These are phyloP conservation scores for Diversispora eburnea DNA, from an alignment of 192 early-diverging fungal genomes.

Conservation along the genomic window DNA sequence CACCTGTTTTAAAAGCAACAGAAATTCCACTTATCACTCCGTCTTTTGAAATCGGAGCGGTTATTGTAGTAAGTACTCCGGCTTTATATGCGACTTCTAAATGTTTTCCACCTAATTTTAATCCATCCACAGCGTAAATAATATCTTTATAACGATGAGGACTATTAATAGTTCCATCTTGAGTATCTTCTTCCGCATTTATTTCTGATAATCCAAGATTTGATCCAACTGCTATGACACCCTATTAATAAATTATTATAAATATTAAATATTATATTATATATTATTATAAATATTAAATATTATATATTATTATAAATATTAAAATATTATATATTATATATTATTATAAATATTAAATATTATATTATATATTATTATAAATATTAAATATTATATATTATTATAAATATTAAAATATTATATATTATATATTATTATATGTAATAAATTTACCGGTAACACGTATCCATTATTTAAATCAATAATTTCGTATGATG, in stretches of 20 bases:
- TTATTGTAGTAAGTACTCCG: conserved; percentile 60
- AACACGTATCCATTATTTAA: conserved; percentile 56
- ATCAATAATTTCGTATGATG: conserved; percentile 40
- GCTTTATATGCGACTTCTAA: conserved; percentile 55
- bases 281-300: too few species aligned
- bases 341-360: too few species aligned
- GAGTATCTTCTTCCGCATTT: conserved; percentile 49
- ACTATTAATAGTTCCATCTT: conserved; percentile 47
- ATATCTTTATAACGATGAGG: conserved; percentile 34
- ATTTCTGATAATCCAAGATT: conserved; percentile 68
- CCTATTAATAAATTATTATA: conserved; percentile 32
- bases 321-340: too few species aligned
- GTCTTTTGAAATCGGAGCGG: conserved; percentile 42
- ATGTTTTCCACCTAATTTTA: conserved; percentile 56
- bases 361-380: too few species aligned
- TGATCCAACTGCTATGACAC: conserved; percentile 57
- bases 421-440: too few species aligned
- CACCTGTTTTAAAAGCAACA: conserved; percentile 65
- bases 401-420: too few species aligned
- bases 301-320: too few species aligned
- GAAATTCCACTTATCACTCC: conserved; percentile 59
- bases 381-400: too few species aligned
- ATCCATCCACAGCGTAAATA: conserved; percentile 59
- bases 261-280: too few species aligned
- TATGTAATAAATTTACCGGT: conserved; percentile 40